Conservation (phyloP, 768 basidiomycete genomes). For the Psilocybe cubensis region DNA sequence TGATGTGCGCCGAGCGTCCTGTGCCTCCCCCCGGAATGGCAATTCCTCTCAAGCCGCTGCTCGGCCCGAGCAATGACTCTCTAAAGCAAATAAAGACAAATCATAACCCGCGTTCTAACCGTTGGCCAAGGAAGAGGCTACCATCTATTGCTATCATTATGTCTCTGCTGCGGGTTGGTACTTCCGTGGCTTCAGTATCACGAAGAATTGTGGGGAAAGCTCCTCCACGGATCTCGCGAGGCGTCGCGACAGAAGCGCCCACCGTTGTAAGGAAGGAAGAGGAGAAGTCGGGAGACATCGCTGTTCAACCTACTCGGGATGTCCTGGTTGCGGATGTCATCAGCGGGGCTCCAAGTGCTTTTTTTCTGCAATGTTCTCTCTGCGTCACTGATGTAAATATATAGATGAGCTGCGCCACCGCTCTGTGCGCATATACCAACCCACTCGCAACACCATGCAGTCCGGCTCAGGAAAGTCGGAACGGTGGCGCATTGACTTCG, state of each 20-base stretch:
- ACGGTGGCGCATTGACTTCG: conserved; percentile 95
- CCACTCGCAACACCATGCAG: conserved; percentile 94
- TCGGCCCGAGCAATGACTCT: conserved; percentile 13
- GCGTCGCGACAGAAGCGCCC: conserved; percentile 32
- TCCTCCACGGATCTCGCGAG: conserved; percentile 25
- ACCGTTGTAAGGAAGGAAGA: conserved; percentile 31
- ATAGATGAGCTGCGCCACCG: conserved; percentile 86
- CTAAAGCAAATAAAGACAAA: conserved; percentile 11
- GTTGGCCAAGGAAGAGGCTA: not conserved
- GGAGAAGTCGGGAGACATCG: conserved; percentile 43
- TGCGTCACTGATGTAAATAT: conserved; percentile 7
- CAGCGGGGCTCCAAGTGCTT: conserved; percentile 84
- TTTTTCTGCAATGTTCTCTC: not conserved
- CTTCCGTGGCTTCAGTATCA: conserved; percentile 30
- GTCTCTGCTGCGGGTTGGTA: conserved; percentile 58
- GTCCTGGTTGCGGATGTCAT: conserved; percentile 80
- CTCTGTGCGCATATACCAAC: conserved; percentile 89
- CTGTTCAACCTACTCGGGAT: conserved; percentile 55
- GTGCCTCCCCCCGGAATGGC: conserved; percentile 4
- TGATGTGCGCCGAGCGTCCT: conserved; percentile 9
- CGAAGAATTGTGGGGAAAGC: conserved; percentile 25
- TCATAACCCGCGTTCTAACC: not conserved
- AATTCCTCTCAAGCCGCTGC: conserved; percentile 14
- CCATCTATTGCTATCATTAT: conserved; percentile 31
- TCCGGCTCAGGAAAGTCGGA: conserved; percentile 85